Conservation (phyloP, 352 stramenopile species). For the Phytophthora chlamydospora region DNA sequence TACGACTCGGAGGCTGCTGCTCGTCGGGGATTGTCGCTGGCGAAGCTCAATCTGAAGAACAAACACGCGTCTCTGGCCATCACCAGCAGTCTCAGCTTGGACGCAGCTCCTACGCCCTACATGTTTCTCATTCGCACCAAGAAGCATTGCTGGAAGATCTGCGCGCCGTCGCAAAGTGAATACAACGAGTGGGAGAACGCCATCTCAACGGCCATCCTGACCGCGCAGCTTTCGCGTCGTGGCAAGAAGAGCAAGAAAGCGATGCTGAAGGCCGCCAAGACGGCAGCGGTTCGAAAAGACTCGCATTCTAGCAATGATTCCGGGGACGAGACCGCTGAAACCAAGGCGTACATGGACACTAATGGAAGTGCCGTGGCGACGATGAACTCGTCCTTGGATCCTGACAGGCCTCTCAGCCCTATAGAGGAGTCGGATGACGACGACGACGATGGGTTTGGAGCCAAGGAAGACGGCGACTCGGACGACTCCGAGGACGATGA, state of each 20-base stretch:
- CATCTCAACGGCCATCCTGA: constrained; percentile 75
- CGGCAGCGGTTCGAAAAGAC: constrained; percentile 26
- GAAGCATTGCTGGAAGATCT: constrained; percentile 78
- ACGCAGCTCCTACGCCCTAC: constrained; percentile 68
- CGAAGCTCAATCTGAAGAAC: constrained; percentile 68
- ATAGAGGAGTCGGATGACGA: constrained; percentile 51
- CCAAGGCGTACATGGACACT: constrained; percentile 1
- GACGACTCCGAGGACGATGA: constrained; percentile 45
- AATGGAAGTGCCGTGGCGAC: constrained; percentile 17
- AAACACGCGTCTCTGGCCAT: constrained; percentile 71
- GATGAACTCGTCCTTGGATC: constrained; percentile 20
- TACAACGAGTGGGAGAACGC: constrained; percentile 77
- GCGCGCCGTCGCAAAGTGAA: constrained; percentile 52
- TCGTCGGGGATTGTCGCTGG: constrained; percentile 57
- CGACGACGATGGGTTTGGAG: constrained; percentile 44
- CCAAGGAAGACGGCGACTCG: constrained; percentile 46
- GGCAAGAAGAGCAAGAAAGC: constrained; percentile 38
- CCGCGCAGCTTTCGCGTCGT: constrained; percentile 56
- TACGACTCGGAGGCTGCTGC: constrained; percentile 76
- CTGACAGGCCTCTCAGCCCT: constrained; percentile 17
- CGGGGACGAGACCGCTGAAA: constrained; percentile 17
- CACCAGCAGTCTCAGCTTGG: constrained; percentile 57
- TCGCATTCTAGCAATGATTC: constrained; percentile 22
- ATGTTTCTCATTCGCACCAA: constrained; percentile 71
- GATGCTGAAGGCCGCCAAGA: constrained; percentile 33